These are phyloP conservation scores for Neurospora tetraspora DNA, from an alignment of 495 filamentous ascomycete genomes.

Conservation along the genomic window DNA sequence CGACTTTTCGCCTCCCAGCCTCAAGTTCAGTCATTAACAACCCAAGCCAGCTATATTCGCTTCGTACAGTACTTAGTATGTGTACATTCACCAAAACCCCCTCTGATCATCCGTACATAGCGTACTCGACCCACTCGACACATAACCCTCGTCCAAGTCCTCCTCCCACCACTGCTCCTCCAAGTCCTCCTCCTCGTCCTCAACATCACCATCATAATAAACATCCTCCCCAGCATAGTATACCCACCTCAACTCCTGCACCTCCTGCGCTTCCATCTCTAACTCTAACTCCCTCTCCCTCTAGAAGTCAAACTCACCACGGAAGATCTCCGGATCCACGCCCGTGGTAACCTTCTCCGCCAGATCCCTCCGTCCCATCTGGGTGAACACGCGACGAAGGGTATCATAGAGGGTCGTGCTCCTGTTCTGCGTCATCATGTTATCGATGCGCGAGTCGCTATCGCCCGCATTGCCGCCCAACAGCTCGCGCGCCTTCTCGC, in stretches of 20 bases:
- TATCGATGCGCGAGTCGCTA: constrained; percentile 58
- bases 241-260: neutral
- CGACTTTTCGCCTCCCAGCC: neutral
- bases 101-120: neutral
- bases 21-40: neutral
- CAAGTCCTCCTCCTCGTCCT: neutral
- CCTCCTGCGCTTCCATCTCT: neutral
- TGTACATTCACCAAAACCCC: neutral
- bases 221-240: neutral
- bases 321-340: constrained; percentile 85
- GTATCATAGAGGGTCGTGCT: constrained; percentile 96
- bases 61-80: neutral
- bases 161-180: neutral
- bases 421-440: constrained; percentile 82
- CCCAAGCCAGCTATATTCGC: neutral
- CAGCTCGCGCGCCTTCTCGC: constrained; percentile 76
- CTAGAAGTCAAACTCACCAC: constrained; percentile 49
- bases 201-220: neutral
- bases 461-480: constrained; percentile 47
- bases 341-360: constrained; percentile 76
- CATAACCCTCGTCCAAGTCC: neutral
- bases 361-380: constrained; percentile 85
- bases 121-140: neutral
- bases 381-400: constrained; percentile 78
- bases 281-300: neutral